Evolutionary conservation across 2,329 filamentous ascomycete species (phyloP), one percentile per base, ranked within the genome.

Genomic region (Dactylellina sp.): DNA sequence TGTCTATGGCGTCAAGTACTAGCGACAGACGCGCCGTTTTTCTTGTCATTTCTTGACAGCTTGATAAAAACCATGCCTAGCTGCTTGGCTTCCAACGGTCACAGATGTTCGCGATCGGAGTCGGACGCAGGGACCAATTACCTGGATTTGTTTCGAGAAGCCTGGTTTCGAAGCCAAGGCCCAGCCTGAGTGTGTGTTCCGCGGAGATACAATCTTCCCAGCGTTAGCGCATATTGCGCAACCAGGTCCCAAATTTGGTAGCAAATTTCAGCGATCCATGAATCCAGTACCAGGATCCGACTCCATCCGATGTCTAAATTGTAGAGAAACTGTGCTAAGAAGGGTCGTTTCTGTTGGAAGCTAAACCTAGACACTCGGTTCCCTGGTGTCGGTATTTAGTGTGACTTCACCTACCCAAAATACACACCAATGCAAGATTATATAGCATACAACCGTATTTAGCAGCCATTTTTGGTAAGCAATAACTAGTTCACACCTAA

Each of bases 61-160:
- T 18, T 25, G 24, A 20, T n/a, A 32, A 14, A n/a, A 32, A n/a
- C 9, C 11, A n/a, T 25, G n/a, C 20, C 24, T 50, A 46, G 46
- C 22, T 9, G 20, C 46, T 50, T 50, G 24, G 46, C 46, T 20
- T 9, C 7, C 11, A 14, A 32, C 18, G 2, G 37, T 57, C 12
- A 57, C 20, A 28, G 39, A 44, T 44, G 14, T 57, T 57, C 44
- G 37, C 22, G 37, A 24, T 39, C 32, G n/a, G n/a, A 28, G 22
- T 39, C 32, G n/a, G n/a, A 28, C n/a, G n/a, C 46, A 50, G 49
- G 49, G n/a, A 53, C 49, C 49, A 50, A 25, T 32, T 32, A 32
- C 28, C 28, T 32, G 28, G 28, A 9, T 32, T 32, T 32, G 28
- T 32, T 32, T 32, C 5, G 28, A 32, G 5, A 32, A 9, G 28